Base-by-base conservation (phyloP, 352 stramenopile species). In the Aphanomyces stellatus region DNA sequence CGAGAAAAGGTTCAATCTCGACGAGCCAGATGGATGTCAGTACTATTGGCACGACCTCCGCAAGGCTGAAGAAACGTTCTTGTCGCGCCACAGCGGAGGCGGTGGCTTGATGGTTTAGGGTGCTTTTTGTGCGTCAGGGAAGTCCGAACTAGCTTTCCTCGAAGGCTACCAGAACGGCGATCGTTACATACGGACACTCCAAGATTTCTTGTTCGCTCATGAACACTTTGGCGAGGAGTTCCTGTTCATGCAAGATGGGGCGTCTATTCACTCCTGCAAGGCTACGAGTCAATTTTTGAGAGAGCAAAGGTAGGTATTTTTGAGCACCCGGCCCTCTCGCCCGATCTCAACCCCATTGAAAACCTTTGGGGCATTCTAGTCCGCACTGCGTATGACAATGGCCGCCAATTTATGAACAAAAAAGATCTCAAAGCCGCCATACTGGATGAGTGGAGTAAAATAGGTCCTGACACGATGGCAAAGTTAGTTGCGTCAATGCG, bases 1-100 rank as follows among this genome's bases (percentile, higher is more conserved):
- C 17, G 71, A 79, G 30, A 80, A 80, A 56, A 78, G 75, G 34
- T 81, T 67, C 33, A 81, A 76, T 37, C 46, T 77, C 2, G 75
- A 81, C 24, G 74, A 72, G 0, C 73, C 70, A 1, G 74, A 84
- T 25, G 72, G 73, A 0, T 71, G 67, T 7, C 61, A 76, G 31
- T 8, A 61, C 11, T 76, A 74, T 33, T 85, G 75, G 70, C 62
- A 56, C 0, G 72, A 76, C 19, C 19, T 51, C 5, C 42, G 42
- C 7, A 51, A 25, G 42, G 42, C n/a, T 13, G 8, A 8, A 24
- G 42, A 51, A 13, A 51, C 42, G 8, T 51, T 51, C 25, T 51
- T 51, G 13, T 8, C 42, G 7, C 42, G 42, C 25, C 42, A 22
- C 13, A 51, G 25, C n/a, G 55, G 57, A 27, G 57, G 57, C 11